phyloP scores from a whole-genome alignment of 1,139 yeast genomes.

The Petasospora fabianii region DNA sequence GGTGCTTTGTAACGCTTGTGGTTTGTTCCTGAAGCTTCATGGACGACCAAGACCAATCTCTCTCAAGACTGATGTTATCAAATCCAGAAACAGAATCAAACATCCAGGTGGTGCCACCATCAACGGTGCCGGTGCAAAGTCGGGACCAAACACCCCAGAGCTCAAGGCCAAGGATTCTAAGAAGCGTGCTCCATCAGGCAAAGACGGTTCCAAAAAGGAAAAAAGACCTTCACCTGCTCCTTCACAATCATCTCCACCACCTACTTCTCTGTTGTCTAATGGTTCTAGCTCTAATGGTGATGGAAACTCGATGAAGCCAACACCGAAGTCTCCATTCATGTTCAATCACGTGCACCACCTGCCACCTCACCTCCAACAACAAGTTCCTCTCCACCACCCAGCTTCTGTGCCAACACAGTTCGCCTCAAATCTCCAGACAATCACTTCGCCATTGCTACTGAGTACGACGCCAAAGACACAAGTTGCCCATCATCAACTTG shows the following conservation, averaged over 20 bases:
- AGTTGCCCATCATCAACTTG: slow-evolving; percentile 22
- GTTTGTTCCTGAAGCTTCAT: slow-evolving; percentile 82
- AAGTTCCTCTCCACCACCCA: slow-evolving; percentile 59
- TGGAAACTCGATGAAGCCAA: slow-evolving; percentile 3
- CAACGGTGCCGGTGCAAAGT: slow-evolving; percentile 11
- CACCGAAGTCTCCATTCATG: slow-evolving; percentile 20
- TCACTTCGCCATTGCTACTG: slow-evolving; percentile 60
- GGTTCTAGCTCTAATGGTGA: slow-evolving; percentile 2
- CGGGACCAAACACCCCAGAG: slow-evolving; percentile 23
- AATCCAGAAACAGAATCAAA: slow-evolving; percentile 71
- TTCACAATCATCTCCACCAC: slow-evolving; percentile 20
- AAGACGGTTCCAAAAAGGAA: slow-evolving; percentile 5
- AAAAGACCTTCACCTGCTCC: slow-evolving; percentile 10
- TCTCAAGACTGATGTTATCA: slow-evolving; percentile 86
- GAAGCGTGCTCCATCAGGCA: slow-evolving; percentile 4
- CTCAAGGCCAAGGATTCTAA: slow-evolving; percentile 20
- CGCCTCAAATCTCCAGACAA: slow-evolving; percentile 60
- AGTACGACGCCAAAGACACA: slow-evolving; percentile 36
- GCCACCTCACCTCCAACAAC: slow-evolving; percentile 31
- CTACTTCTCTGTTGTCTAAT: slow-evolving; percentile 24
- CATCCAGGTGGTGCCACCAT: slow-evolving; percentile 12
- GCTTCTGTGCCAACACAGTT: slow-evolving; percentile 67
- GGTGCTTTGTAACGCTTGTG: slow-evolving; percentile 93
- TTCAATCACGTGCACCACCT: slow-evolving; percentile 22
- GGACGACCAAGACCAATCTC: slow-evolving; percentile 92